Conservation (phyloP, 2,329 filamentous ascomycete species). For the Ceratocystiopsis minuta region DNA sequence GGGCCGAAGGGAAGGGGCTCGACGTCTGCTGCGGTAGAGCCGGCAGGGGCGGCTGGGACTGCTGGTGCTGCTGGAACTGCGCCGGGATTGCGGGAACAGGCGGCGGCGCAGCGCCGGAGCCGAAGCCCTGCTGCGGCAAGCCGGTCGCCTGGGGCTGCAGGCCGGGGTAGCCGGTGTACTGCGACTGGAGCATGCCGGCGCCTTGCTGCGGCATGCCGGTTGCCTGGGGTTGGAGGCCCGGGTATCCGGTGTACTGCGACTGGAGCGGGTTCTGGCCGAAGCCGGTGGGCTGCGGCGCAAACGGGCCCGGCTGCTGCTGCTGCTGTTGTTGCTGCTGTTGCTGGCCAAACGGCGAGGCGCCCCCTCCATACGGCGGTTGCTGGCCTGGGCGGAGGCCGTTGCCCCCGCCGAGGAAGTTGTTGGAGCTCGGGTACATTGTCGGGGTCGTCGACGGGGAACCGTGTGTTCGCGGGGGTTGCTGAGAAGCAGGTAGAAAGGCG, state of each 20-base stretch:
- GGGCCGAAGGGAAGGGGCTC: slow-evolving; percentile 26
- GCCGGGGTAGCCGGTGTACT: slow-evolving; percentile 41
- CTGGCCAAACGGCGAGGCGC: slow-evolving; percentile 28
- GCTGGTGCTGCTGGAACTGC: slow-evolving; percentile 37
- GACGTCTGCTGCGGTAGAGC: slow-evolving; percentile 22
- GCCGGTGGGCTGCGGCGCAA: slow-evolving; percentile 42
- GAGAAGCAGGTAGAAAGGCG: too few relatives aligned
- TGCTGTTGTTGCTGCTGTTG: slow-evolving; percentile 27
- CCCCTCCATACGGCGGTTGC: slow-evolving; percentile 27
- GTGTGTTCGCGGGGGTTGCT: too few relatives aligned
- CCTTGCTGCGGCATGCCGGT: slow-evolving; percentile 24
- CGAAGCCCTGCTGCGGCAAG: slow-evolving; percentile 39
- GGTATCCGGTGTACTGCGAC: slow-evolving; percentile 43
- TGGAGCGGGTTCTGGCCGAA: slow-evolving; percentile 37
- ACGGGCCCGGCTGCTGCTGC: slow-evolving; percentile 34
- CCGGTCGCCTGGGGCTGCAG: slow-evolving; percentile 26
- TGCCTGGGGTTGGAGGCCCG: slow-evolving; percentile 26
- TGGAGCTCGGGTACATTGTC: slow-evolving; percentile 78
- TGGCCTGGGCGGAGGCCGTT: slow-evolving; percentile 55
- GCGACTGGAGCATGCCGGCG: slow-evolving; percentile 29
- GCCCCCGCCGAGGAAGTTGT: slow-evolving; percentile 60
- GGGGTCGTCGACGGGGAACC: background rate
- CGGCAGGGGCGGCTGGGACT: background rate
- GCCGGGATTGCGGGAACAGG: slow-evolving; percentile 41
- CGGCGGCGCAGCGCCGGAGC: slow-evolving; percentile 32